Base-by-base conservation (phyloP, 164 flowering plant genomes). In the Magnolia kwangsiensis region DNA sequence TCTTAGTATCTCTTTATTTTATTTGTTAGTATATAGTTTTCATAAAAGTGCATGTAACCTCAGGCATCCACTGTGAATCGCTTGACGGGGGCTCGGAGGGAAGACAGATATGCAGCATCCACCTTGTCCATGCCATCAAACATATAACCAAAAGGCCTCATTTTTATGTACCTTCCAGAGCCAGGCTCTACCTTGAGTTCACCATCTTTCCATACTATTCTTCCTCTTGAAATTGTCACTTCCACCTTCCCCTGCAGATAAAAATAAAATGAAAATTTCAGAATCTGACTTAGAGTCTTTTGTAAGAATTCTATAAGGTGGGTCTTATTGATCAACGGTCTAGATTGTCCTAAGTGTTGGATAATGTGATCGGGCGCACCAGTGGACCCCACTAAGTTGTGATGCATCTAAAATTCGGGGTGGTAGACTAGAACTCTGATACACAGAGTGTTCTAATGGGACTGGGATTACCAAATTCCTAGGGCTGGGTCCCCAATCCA, bases 191-290 rank as follows among this genome's bases (percentile, higher is more conserved):
- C 93, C 67, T 87, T 90, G 61, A 96, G 86, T 80, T 89, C 87
- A 77, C 83, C 87, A 75, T 94, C 83, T 84, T 89, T 82, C 97
- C 98, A 96, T 8, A 91, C 98, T 80, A 96, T 74, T 81, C 82
- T 88, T 81, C 99, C 99, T 69, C 98, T 88, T 55, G 96, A 91
- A 79, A 96, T 90, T 6, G 99, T 96, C 73, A 89, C 94, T 83
- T 96, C 97, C 65, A 96, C 90, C 75, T 92, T 94, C 50, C 99
- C 99, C 99, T 96, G 87, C 80, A 71, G 72, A 37, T 50, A 49
- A 50, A 72, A 61, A 61, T 50, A 37, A 51, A n/a, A 24, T 58
- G 23, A 27, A 70, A 58, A 19, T 58, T 67, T 67, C 71, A 31
- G 7, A 37, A 37, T 37, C 6, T 37, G 4, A 37, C 45, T 37